Percentiles rank a stretch among this genome's conserved stretches.
These are phyloP conservation scores for Rhizophlyctis rosea DNA, from an alignment of 192 early-diverging fungal genomes.

Conservation along the genomic window DNA sequence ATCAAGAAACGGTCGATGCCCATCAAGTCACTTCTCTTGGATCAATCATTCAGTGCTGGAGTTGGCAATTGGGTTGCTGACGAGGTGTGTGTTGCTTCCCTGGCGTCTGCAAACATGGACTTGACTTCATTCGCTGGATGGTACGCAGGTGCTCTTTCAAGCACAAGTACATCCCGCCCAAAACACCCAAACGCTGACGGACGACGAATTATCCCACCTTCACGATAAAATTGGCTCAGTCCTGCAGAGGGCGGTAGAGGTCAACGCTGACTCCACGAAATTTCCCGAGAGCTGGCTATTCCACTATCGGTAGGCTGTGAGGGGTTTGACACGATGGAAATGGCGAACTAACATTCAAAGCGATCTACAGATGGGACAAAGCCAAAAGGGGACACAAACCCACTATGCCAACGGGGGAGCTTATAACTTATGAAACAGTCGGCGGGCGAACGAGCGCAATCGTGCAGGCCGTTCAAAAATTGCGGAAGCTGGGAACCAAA, in stretches of 20 bases:
- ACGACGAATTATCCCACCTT: slow-evolving; percentile 43
- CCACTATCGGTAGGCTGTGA: slow-evolving; percentile 55
- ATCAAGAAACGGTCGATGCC: slow-evolving; percentile 43
- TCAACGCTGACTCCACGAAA: slow-evolving; percentile 62
- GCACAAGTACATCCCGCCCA: slow-evolving; percentile 68
- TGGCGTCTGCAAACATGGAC: neutral
- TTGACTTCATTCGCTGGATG: neutral
- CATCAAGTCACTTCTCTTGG: slow-evolving; percentile 73
- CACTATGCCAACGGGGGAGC: slow-evolving; percentile 52
- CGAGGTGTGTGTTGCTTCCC: slow-evolving; percentile 37
- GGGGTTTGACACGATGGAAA: neutral
- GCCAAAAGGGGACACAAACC: slow-evolving; percentile 40
- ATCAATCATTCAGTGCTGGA: slow-evolving; percentile 74
- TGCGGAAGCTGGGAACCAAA: slow-evolving; percentile 27
- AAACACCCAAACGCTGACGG: slow-evolving; percentile 42
- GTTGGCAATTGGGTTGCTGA: slow-evolving; percentile 89
- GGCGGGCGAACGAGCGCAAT: slow-evolving; percentile 66
- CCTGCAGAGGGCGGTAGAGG: slow-evolving; percentile 51
- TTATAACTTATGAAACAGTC: slow-evolving; percentile 65
- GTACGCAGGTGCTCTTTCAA: slow-evolving; percentile 60
- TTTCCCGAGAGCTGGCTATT: slow-evolving; percentile 79
- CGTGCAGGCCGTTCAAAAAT: slow-evolving; percentile 55
- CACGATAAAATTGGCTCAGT: slow-evolving; percentile 49
- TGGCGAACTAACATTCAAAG: neutral
- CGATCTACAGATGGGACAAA: slow-evolving; percentile 49